phyloP scores from a whole-genome alignment of 2,329 filamentous ascomycete species.

The Neodidymelliopsis sp. region DNA sequence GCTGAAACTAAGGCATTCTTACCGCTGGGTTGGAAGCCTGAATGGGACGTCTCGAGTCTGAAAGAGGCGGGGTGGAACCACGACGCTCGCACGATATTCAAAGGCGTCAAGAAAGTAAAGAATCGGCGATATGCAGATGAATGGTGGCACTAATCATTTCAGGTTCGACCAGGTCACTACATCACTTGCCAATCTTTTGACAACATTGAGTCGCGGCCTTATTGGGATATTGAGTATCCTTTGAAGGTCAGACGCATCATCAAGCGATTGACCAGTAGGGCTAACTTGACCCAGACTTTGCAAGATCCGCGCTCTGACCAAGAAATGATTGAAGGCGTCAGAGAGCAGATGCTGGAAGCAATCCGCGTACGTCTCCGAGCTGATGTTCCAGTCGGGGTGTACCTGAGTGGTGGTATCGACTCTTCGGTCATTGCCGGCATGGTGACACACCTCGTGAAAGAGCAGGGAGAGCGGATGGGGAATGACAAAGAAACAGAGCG shows the following conservation, averaged over 20 bases:
- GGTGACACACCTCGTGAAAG: constrained; percentile 58
- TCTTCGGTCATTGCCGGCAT: constrained; percentile 65
- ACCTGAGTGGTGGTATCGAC: constrained; percentile 65
- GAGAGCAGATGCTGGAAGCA: constrained; percentile 60
- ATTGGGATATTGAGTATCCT: constrained; percentile 62
- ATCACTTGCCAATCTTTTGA: constrained; percentile 40
- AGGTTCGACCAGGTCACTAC: constrained; percentile 49
- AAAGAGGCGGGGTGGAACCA: constrained; percentile 53
- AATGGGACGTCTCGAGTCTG: constrained; percentile 61
- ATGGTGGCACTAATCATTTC: constrained; percentile 11
- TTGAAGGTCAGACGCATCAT: constrained; percentile 49
- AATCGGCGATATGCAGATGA: constrained; percentile 1
- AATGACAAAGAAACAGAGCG: constrained; percentile 46
- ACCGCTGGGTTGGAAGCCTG: constrained; percentile 58
- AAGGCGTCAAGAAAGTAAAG: constrained; percentile 52
- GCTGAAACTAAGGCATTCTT: constrained; percentile 63
- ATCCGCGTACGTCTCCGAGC: constrained; percentile 61
- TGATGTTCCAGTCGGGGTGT: constrained; percentile 65
- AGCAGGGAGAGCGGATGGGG: constrained; percentile 56
- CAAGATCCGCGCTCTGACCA: constrained; percentile 55
- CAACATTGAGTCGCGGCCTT: constrained; percentile 51
- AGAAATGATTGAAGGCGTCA: constrained; percentile 60
- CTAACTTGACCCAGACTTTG: constrained; percentile 36
- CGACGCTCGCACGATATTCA: constrained; percentile 59
- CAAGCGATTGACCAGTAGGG: no score